Evolutionary conservation across 1,284 basidiomycete genomes (phyloP).

Genomic region (Tausonia pullulans): DNA sequence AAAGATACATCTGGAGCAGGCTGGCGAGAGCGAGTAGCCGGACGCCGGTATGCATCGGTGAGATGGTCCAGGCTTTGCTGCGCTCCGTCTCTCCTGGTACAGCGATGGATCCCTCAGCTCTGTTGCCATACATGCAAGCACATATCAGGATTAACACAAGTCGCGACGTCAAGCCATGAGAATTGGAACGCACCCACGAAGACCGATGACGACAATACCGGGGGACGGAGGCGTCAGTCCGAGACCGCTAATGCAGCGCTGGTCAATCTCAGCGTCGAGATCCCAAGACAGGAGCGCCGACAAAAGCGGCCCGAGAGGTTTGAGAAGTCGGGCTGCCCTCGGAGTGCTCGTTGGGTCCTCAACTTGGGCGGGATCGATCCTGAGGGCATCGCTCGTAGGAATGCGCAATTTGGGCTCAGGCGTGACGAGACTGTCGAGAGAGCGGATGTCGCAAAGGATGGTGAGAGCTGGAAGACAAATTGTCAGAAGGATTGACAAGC

Average conservation of each 20-base stretch:
- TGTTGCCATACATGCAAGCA: slow-evolving; percentile 10
- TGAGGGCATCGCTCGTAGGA: slow-evolving; percentile 23
- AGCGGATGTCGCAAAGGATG: slow-evolving; percentile 18
- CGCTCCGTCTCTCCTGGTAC: slow-evolving; percentile 27
- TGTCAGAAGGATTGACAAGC: background rate
- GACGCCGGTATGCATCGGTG: slow-evolving; percentile 52
- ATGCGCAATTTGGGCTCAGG: slow-evolving; percentile 19
- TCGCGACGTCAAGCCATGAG: background rate
- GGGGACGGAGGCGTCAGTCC: slow-evolving; percentile 33
- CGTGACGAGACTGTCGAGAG: slow-evolving; percentile 5
- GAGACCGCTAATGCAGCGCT: slow-evolving; percentile 41
- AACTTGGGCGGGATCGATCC: slow-evolving; percentile 21
- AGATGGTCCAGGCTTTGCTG: slow-evolving; percentile 54
- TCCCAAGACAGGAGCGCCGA: slow-evolving; percentile 39
- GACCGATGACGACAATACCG: slow-evolving; percentile 39
- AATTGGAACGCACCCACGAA: slow-evolving; percentile 39
- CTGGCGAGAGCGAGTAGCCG: slow-evolving; percentile 56
- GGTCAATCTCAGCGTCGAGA: slow-evolving; percentile 49
- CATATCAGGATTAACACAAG: background rate
- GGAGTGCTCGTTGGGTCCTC: slow-evolving; percentile 11
- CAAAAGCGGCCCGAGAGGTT: slow-evolving; percentile 27
- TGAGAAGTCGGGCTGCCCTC: slow-evolving; percentile 21
- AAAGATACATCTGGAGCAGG: slow-evolving; percentile 55
- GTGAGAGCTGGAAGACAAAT: slow-evolving; percentile 16
- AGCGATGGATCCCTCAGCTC: slow-evolving; percentile 17